Percentiles rank a stretch among this genome's conserved stretches.
These are phyloP conservation scores for Nematocida minor DNA, from an alignment of 371 early-diverging fungal species.

Conservation along the genomic window DNA sequence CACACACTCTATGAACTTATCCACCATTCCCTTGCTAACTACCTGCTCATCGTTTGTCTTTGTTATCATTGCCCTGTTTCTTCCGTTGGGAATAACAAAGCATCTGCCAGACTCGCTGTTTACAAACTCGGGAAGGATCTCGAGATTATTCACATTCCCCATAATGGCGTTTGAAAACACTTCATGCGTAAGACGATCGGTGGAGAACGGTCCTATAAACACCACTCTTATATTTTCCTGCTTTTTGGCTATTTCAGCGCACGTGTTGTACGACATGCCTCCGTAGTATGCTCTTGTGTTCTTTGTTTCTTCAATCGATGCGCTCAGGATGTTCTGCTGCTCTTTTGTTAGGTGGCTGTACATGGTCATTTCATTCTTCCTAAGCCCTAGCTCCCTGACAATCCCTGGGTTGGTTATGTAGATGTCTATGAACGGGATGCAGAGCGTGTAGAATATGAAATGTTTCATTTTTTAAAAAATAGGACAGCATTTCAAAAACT, in stretches of 20 bases:
- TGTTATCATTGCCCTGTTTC: constrained; percentile 39
- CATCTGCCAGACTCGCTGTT: constrained; percentile 29
- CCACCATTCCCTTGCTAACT: not conserved
- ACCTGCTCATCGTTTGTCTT: not conserved
- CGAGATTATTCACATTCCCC: not conserved
- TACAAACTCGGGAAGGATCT: not conserved
- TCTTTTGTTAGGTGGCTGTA: not conserved
- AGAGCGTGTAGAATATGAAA: constrained; percentile 13
- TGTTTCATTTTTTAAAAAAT: constrained; percentile 2
- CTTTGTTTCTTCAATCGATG: not conserved
- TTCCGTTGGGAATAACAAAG: constrained; percentile 22
- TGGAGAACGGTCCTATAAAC: constrained; percentile 44
- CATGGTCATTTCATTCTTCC: constrained; percentile 21
- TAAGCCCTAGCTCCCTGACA: not conserved
- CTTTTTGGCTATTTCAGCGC: constrained; percentile 13
- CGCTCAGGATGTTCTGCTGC: not conserved
- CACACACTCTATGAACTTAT: not conserved
- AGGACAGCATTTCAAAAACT: not conserved
- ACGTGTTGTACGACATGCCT: constrained; percentile 38
- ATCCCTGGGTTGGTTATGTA: not conserved
- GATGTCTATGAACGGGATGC: constrained; percentile 45
- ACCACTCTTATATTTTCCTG: not conserved
- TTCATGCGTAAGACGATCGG: not conserved
- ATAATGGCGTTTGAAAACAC: constrained; percentile 19
- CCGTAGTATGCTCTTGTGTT: constrained; percentile 6